phyloP scores from a whole-genome alignment of 176 grass and related monocot species.

The Oropetium thomaeum region DNA sequence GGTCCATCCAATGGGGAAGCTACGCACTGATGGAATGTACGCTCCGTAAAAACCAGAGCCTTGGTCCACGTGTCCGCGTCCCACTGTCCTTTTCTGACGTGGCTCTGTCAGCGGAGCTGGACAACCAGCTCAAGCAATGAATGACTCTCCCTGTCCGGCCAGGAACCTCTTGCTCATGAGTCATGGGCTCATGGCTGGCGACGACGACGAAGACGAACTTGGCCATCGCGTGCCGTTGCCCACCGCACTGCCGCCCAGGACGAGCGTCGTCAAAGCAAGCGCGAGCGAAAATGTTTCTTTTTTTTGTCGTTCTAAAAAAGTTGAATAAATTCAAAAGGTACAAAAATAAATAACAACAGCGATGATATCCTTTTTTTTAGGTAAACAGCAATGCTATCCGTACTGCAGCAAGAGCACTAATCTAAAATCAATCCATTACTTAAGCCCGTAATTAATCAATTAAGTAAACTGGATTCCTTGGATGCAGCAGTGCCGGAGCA shows the following conservation, averaged over 20 bases:
- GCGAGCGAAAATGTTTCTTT: no score
- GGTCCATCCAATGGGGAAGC: background rate
- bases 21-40: background rate
- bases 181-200: background rate
- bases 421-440: background rate
- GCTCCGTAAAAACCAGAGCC: background rate
- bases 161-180: no score
- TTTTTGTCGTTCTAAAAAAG: no score
- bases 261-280: constrained; percentile 3
- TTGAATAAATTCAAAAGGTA: no score
- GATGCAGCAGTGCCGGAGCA: constrained; percentile 33
- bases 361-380: no score
- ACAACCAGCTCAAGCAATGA: background rate
- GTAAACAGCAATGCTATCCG: background rate
- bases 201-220: background rate
- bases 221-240: constrained; percentile 8
- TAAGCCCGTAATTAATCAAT: no score
- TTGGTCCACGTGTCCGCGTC: background rate
- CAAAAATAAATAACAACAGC: background rate
- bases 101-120: constrained; percentile 15
- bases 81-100: constrained; percentile 21
- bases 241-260: background rate
- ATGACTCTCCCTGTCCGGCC: background rate
- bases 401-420: background rate
- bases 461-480: constrained; percentile 31